phyloP scores from a whole-genome alignment of 441 rosid species.

The Eutrema salsugineum region DNA sequence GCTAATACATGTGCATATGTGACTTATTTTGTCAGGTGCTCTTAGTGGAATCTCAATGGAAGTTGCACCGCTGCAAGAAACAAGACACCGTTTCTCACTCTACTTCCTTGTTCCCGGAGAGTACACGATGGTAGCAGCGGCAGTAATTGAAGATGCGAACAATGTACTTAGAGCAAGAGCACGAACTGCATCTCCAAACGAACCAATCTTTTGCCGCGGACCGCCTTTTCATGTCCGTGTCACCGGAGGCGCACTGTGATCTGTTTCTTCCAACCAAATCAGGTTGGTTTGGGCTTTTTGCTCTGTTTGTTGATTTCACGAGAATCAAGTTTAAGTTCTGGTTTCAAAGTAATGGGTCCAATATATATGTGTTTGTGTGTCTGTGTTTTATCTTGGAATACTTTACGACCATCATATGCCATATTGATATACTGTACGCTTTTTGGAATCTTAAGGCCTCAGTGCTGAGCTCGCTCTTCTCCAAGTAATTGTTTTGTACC shows the following conservation, averaged over 20 bases:
- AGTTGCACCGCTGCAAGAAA: slow-evolving; percentile 76
- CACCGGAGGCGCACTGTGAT: slow-evolving; percentile 52
- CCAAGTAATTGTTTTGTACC: neutral
- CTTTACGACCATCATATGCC: slow-evolving; percentile 10
- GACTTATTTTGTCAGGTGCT: slow-evolving; percentile 44
- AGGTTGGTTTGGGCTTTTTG: slow-evolving; percentile 2
- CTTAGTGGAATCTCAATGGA: slow-evolving; percentile 73
- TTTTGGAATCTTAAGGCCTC: slow-evolving; percentile 15
- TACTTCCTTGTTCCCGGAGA: slow-evolving; percentile 95
- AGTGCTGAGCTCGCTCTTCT: neutral
- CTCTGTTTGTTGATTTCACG: slow-evolving; percentile 7
- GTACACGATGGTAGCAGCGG: slow-evolving; percentile 87
- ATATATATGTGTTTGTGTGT: slow-evolving; percentile 16
- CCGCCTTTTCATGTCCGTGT: slow-evolving; percentile 84
- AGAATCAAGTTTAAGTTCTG: slow-evolving; percentile 7
- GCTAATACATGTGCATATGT: neutral
- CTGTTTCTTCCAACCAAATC: neutral
- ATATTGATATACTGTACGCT: slow-evolving; percentile 7
- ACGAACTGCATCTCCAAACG: slow-evolving; percentile 61
- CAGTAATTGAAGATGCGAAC: slow-evolving; percentile 80
- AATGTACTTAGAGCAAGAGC: slow-evolving; percentile 88
- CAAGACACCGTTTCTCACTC: slow-evolving; percentile 73
- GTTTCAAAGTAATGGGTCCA: slow-evolving; percentile 10
- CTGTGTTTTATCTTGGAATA: neutral
- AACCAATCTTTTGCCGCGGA: slow-evolving; percentile 88